phyloP scores from a whole-genome alignment of 352 stramenopile species.

The Globisporangium polare region DNA sequence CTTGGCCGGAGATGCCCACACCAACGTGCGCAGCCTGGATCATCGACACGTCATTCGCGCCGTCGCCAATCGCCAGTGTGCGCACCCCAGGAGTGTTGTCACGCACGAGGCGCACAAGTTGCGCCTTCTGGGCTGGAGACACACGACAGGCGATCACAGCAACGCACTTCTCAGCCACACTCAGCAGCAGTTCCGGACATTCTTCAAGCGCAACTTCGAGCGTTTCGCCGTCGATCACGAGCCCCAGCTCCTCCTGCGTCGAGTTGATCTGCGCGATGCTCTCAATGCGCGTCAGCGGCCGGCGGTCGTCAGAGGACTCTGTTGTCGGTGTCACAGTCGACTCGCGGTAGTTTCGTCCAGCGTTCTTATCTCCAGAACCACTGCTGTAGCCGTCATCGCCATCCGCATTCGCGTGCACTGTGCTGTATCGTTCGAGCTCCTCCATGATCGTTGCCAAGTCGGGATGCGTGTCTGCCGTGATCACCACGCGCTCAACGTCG shows the following conservation, averaged over 20 bases:
- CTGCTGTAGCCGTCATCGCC: slow-evolving; percentile 7
- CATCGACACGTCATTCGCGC: slow-evolving; percentile 96
- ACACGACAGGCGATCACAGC: slow-evolving; percentile 93
- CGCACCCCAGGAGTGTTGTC: slow-evolving; percentile 78
- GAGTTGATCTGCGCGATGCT: slow-evolving; percentile 46
- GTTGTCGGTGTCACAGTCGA: slow-evolving; percentile 8
- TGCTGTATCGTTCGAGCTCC: slow-evolving; percentile 52
- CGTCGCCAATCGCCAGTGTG: slow-evolving; percentile 92
- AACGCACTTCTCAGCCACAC: slow-evolving; percentile 79
- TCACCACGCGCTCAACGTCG: slow-evolving; percentile 90
- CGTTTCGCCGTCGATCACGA: slow-evolving; percentile 83
- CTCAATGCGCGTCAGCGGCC: slow-evolving; percentile 59
- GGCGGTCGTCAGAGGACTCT: slow-evolving; percentile 16
- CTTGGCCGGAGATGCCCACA: slow-evolving; percentile 91
- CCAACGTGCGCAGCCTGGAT: slow-evolving; percentile 92
- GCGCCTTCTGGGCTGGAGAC: slow-evolving; percentile 90
- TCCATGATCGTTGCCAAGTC: slow-evolving; percentile 61
- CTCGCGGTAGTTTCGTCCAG: slow-evolving; percentile 7
- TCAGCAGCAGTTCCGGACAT: slow-evolving; percentile 65
- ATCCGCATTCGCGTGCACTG: slow-evolving; percentile 9
- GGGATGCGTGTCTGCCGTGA: slow-evolving; percentile 72
- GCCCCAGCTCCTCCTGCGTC: slow-evolving; percentile 41
- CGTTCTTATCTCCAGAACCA: not conserved
- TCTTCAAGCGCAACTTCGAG: slow-evolving; percentile 74
- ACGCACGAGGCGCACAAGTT: slow-evolving; percentile 91